Evolutionary conservation across 805 yeast species (phyloP), one percentile per base, ranked within the genome.

Genomic region (Ascoidea asiatica): DNA sequence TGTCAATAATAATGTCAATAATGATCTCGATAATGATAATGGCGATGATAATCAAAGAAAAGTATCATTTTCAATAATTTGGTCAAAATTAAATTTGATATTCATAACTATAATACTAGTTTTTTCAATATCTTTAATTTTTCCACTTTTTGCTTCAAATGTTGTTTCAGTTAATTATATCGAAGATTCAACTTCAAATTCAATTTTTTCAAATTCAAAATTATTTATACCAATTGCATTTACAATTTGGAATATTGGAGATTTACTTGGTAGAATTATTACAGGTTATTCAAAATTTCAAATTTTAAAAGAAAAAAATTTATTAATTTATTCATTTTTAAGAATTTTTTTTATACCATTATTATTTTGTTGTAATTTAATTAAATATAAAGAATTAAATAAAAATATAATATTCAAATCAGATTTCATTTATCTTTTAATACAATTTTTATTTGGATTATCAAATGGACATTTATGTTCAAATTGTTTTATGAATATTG

Each of bases 241-340:
- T 57, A 64, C 89, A 19, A 59, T 83, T 15, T 90, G 98, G 98
- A 90, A 90, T 60, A 46, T 76, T 13, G 97, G 97, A 18, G 98
- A 90, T 58, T 66, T 92, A 21, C 60, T 67, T 2, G 97, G 97
- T 1, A 68, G 98, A 41, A 58, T 86, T 4, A 48, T 71, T 35
- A 78, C 95, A 68, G 77, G 84, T 2, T 58, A 53, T 43, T 61
- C 64, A 1, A 33, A 49, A 11, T 60, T 71, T 48, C 71, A 68
- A 15, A 62, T 82, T 17, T 53, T 53, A 8, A 60, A 61, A 29
- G 76, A 77, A 17, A 47, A 51, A 5, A 60, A 57, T 13, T 60
- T 83, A 46, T 64, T 84, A 5, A 21, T 58, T 4, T 82, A 80
- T 53, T 69, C 95, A 0, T 37, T 77, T 1, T 53, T 63, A 0